A percentile compares a stretch with the other conserved stretches of the same genome.
phyloP scores from a whole-genome alignment of 2,329 filamentous ascomycete species.

The Colletotrichum tabaci region DNA sequence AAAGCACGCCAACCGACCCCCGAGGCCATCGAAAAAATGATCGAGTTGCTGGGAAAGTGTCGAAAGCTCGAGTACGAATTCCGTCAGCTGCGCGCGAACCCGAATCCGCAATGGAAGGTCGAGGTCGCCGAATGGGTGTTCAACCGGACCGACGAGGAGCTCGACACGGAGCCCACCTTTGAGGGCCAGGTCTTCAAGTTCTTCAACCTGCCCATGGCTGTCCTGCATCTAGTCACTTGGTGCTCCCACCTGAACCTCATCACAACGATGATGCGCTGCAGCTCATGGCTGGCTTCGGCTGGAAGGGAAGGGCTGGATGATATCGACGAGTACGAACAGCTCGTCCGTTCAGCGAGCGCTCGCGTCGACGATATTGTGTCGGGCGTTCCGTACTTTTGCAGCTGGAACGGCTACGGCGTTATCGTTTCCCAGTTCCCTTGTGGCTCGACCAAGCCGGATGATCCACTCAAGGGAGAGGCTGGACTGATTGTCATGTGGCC shows the following conservation, averaged over 20 bases:
- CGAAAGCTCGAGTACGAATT: conserved; percentile 34
- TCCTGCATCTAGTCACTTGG: conserved; percentile 42
- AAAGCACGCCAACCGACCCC: conserved; percentile 19
- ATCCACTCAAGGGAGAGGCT: conserved; percentile 43
- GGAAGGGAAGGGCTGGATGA: conserved; percentile 1
- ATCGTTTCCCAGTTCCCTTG: conserved; percentile 42
- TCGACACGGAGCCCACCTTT: conserved; percentile 36
- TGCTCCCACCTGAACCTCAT: conserved; percentile 43
- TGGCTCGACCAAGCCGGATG: conserved; percentile 33
- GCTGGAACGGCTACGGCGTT: conserved; percentile 44
- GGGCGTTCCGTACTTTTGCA: conserved; percentile 43
- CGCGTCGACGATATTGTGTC: conserved; percentile 43
- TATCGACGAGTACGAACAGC: conserved; percentile 39
- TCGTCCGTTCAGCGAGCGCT: conserved; percentile 20
- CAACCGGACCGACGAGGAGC: conserved; percentile 39
- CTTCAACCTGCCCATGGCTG: conserved; percentile 43
- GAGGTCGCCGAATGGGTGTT: conserved; percentile 37
- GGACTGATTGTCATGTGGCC: conserved; percentile 45
- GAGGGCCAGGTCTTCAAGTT: conserved; percentile 44
- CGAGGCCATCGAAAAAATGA: conserved; percentile 22
- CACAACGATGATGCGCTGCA: conserved; percentile 41
- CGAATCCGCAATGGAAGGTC: conserved; percentile 32
- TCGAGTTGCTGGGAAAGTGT: conserved; percentile 28
- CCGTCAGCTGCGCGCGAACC: conserved; percentile 26
- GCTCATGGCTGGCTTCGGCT: conserved; percentile 42